phyloP scores from a whole-genome alignment of 2,329 filamentous ascomycete species.

The Stemphylium lycopersici region DNA sequence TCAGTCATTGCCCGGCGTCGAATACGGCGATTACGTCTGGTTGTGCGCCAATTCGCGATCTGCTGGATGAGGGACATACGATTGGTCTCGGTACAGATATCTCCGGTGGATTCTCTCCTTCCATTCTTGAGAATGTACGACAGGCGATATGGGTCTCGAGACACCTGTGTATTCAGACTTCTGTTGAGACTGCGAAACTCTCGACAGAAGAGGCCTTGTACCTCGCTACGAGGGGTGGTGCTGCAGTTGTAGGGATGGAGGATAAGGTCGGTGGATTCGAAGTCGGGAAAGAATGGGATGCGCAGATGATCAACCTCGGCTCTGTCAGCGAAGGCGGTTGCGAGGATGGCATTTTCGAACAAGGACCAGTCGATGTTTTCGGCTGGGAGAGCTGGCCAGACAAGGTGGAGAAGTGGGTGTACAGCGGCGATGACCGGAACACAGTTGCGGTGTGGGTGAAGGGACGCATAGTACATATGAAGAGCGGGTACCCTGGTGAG shows the following conservation, averaged over 20 bases:
- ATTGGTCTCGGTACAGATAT: slow-evolving; percentile 92
- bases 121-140: slow-evolving; percentile 80
- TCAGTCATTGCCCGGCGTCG: slow-evolving; percentile 86
- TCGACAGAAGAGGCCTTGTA: slow-evolving; percentile 86
- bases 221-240: slow-evolving; percentile 86
- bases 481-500: slow-evolving; percentile 14
- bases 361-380: slow-evolving; percentile 83
- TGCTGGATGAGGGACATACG: slow-evolving; percentile 75
- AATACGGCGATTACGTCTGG: slow-evolving; percentile 86
- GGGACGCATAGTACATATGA: slow-evolving; percentile 76
- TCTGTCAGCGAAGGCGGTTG: slow-evolving; percentile 40
- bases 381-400: slow-evolving; percentile 91
- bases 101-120: slow-evolving; percentile 82
- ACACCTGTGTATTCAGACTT: slow-evolving; percentile 65
- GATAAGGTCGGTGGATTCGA: slow-evolving; percentile 80
- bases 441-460: slow-evolving; percentile 87
- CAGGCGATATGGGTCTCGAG: slow-evolving; percentile 81
- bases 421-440: slow-evolving; percentile 90
- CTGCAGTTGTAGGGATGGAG: slow-evolving; percentile 76
- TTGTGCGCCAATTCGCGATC: slow-evolving; percentile 72
- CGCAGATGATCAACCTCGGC: slow-evolving; percentile 76
- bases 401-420: slow-evolving; percentile 90
- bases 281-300: slow-evolving; percentile 88
- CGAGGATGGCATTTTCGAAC: slow-evolving; percentile 51
- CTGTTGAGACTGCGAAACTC: slow-evolving; percentile 63